Evolutionary conservation across 495 filamentous ascomycete species (phyloP).

Genomic region (Podospora australis): DNA sequence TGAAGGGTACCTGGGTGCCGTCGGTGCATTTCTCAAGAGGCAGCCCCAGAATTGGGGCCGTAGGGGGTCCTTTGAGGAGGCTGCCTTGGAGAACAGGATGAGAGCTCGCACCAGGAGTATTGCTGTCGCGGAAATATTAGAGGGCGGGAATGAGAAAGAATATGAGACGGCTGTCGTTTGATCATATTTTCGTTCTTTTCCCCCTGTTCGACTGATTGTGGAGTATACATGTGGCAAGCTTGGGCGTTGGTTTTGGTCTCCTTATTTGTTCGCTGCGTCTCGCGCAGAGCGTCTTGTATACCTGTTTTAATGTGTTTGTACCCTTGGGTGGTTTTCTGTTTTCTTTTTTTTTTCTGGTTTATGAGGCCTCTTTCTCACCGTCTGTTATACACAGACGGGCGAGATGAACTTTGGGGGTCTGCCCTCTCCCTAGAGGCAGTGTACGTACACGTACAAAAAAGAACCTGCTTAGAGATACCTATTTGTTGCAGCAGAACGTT

Average conservation of each 20-base stretch:
- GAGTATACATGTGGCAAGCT: not conserved
- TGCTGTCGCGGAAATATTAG: not conserved
- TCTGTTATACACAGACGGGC: too few relatives aligned
- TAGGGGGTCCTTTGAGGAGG: slow-evolving; percentile 59
- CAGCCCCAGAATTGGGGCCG: slow-evolving; percentile 91
- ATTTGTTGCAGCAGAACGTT: too few relatives aligned
- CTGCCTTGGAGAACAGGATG: slow-evolving; percentile 13
- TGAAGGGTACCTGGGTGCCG: slow-evolving; percentile 93
- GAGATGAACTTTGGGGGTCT: too few relatives aligned
- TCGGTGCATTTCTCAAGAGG: slow-evolving; percentile 87
- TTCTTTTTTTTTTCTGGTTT: too few relatives aligned
- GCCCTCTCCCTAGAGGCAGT: too few relatives aligned
- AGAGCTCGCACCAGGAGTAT: slow-evolving; percentile 1
- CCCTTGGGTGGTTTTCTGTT: too few relatives aligned
- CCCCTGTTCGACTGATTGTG: too few relatives aligned
- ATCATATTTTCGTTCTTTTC: not conserved
- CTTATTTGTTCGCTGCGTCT: not conserved
- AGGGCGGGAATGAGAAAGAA: not conserved
- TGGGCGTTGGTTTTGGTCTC: not conserved
- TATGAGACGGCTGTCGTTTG: not conserved
- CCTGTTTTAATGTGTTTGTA: too few relatives aligned
- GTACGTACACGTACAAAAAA: too few relatives aligned
- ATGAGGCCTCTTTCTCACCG: too few relatives aligned
- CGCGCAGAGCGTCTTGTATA: too few relatives aligned
- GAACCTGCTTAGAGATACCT: too few relatives aligned